Evolutionary conservation across 768 basidiomycete genomes (phyloP).

Genomic region (Phaffia australis): DNA sequence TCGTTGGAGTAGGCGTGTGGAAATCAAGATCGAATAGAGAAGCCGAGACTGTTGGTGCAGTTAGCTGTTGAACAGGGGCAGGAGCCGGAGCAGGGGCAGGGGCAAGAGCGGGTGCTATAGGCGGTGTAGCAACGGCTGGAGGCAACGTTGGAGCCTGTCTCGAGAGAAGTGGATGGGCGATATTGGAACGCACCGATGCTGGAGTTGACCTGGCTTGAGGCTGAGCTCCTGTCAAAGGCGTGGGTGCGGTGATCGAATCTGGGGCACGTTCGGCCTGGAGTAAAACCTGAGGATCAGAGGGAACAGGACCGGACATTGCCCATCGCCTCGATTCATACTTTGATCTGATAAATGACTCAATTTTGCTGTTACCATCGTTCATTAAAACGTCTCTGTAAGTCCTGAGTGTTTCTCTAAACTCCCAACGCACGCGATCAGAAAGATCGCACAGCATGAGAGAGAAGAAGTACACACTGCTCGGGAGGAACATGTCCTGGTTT

Average conservation of each 20-base stretch:
- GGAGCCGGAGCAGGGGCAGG: constrained; percentile 21
- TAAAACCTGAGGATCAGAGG: constrained; percentile 66
- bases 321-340: constrained; percentile 91
- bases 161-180: constrained; percentile 36
- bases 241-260: constrained; percentile 32
- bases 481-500: constrained; percentile 82
- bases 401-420: not conserved
- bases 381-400: not conserved
- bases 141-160: constrained; percentile 26
- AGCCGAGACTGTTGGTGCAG: constrained; percentile 18
- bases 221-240: constrained; percentile 33
- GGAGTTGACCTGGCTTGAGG: constrained; percentile 26
- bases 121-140: constrained; percentile 31
- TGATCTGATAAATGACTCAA: constrained; percentile 91
- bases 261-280: not conserved
- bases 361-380: constrained; percentile 56
- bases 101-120: constrained; percentile 28
- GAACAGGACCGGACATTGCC: constrained; percentile 82
- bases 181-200: not conserved
- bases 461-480: constrained; percentile 63
- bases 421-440: not conserved
- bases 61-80: not conserved
- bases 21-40: constrained; percentile 73
- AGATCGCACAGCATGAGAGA: constrained; percentile 1
- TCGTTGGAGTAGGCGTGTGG: constrained; percentile 42